Conservation (phyloP, 2,329 filamentous ascomycete species). For the Pseudogymnoascus sp. region DNA sequence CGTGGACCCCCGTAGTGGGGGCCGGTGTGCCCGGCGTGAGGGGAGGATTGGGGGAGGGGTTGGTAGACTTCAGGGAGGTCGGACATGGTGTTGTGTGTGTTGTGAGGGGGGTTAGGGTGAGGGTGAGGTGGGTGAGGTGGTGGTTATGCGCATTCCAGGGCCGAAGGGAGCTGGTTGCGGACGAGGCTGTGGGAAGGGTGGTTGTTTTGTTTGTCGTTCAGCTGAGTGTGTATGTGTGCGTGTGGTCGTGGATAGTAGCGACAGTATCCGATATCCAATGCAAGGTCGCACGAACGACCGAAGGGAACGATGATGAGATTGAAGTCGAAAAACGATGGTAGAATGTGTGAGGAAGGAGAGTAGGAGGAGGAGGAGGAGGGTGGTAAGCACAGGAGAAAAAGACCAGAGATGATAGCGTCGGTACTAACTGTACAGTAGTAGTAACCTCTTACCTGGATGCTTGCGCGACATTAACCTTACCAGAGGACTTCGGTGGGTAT, state of each 20-base stretch:
- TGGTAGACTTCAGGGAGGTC: conserved; percentile 5
- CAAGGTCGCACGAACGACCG: too few species aligned
- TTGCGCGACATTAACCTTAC: not conserved
- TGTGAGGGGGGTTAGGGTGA: not conserved
- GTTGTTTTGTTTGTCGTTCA: not conserved
- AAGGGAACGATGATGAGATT: not conserved
- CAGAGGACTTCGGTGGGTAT: too few species aligned
- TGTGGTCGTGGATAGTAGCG: not conserved
- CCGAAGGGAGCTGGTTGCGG: not conserved
- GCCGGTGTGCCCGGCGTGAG: not conserved
- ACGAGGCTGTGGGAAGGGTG: not conserved
- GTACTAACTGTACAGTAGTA: not conserved
- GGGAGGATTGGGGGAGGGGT: not conserved
- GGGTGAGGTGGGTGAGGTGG: not conserved
- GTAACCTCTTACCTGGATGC: not conserved
- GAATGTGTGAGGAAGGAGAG: not conserved
- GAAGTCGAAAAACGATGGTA: not conserved
- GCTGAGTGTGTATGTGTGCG: not conserved
- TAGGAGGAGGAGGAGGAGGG: not conserved
- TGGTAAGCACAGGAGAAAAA: not conserved
- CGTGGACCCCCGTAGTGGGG: not conserved
- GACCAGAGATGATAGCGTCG: not conserved
- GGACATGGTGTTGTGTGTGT: not conserved
- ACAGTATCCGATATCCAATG: not conserved
- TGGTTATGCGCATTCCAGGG: not conserved